Evolutionary conservation across 441 rosid genomes (phyloP).

Genomic region (Gossypium davidsonii): DNA sequence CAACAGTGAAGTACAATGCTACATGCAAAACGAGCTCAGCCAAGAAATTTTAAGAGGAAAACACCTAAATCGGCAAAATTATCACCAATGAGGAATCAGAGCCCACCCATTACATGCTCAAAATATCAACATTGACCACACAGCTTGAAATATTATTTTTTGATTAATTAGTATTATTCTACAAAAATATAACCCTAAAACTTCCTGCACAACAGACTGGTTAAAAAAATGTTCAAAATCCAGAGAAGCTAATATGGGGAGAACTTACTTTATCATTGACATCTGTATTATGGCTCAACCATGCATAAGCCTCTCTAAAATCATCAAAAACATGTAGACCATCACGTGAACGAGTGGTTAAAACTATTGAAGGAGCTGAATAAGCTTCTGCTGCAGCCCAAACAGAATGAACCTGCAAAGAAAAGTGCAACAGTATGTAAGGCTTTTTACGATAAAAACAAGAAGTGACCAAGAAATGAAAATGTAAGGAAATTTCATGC

Average conservation of each 20-base stretch:
- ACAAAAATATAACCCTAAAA: background rate
- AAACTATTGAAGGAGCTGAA: constrained; percentile 96
- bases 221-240: background rate
- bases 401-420: constrained; percentile 82
- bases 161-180: background rate
- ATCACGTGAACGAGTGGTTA: constrained; percentile 65
- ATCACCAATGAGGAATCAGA: background rate
- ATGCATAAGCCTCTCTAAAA: constrained; percentile 95
- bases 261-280: constrained; percentile 89
- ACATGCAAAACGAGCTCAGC: background rate
- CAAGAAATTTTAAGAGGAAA: background rate
- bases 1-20: background rate
- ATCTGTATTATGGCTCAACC: constrained; percentile 95
- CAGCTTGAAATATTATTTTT: background rate
- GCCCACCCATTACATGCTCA: background rate
- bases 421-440: background rate
- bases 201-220: background rate
- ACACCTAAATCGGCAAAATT: background rate
- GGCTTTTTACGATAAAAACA: background rate
- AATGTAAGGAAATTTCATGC: background rate
- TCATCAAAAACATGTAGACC: constrained; percentile 97
- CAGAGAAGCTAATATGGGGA: background rate
- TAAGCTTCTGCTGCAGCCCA: constrained; percentile 99
- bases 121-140: background rate
- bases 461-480: background rate